Conservation (phyloP, 2,329 filamentous ascomycete genomes). For the Fusarium acutatum region DNA sequence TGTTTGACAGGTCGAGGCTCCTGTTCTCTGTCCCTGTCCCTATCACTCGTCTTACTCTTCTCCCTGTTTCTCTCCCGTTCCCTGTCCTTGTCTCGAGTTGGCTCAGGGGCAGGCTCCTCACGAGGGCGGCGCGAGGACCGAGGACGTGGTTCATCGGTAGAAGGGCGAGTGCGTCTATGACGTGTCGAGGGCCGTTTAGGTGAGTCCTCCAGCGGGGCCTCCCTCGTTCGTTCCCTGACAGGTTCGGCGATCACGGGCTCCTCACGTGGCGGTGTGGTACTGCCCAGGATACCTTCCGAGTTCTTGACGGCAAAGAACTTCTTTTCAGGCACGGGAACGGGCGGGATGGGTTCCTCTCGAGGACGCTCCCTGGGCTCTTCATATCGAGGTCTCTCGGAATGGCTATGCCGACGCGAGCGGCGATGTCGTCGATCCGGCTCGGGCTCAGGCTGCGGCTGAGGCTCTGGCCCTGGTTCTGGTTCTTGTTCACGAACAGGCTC, state of each 20-base stretch:
- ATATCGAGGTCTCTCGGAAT: constrained; percentile 46
- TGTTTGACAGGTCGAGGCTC: constrained; percentile 30
- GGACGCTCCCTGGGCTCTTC: constrained; percentile 44
- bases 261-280: constrained; percentile 36
- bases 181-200: constrained; percentile 44
- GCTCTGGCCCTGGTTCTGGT: constrained; percentile 37
- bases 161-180: constrained; percentile 25
- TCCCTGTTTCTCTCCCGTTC: constrained; percentile 15
- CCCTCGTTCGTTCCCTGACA: constrained; percentile 36
- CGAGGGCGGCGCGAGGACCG: constrained; percentile 34
- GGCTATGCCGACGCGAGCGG: constrained; percentile 54
- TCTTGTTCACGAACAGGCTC: constrained; percentile 33
- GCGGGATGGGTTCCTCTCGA: constrained; percentile 31
- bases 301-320: constrained; percentile 55
- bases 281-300: constrained; percentile 46
- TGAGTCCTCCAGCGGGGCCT: constrained; percentile 38
- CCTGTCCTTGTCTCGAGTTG: constrained; percentile 23
- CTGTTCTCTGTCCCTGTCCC: constrained; percentile 3
- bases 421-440: constrained; percentile 46
- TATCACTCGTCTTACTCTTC: constrained; percentile 9
- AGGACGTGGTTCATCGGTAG: constrained; percentile 34
- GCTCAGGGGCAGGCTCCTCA: constrained; percentile 26
- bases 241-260: constrained; percentile 32
- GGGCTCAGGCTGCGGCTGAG: not conserved
- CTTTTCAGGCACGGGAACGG: constrained; percentile 44